phyloP scores from a whole-genome alignment of 169 alveolate species.

The Cryptosporidium sp. region DNA sequence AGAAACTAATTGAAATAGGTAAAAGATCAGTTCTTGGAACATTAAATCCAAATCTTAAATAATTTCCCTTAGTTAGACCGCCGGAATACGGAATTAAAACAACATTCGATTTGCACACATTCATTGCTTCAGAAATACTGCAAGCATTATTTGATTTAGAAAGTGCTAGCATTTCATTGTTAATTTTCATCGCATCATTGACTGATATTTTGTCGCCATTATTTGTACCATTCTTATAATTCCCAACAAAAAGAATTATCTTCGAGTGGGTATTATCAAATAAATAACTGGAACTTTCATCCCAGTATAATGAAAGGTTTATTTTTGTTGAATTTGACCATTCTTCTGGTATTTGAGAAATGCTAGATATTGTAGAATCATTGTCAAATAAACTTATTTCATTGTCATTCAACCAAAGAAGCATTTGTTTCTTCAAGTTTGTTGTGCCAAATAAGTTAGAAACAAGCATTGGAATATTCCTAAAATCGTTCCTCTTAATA shows the following conservation, averaged over 20 bases:
- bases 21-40: not conserved
- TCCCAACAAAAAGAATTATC: not conserved
- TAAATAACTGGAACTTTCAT: not conserved
- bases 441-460: constrained; percentile 3
- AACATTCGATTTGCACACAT: not conserved
- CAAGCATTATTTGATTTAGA: not conserved
- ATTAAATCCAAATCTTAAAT: not conserved
- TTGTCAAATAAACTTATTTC: not conserved
- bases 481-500: not conserved
- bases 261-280: not conserved
- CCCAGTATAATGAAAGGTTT: not conserved
- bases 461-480: not conserved
- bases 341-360: not conserved
- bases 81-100: not conserved
- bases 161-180: not conserved
- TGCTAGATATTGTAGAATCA: not conserved
- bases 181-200: not conserved
- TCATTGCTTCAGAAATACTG: not conserved
- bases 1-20: not conserved
- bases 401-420: not conserved
- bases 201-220: not conserved
- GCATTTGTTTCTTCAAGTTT: not conserved
- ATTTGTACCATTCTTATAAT: not conserved
- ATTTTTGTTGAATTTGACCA: not conserved
- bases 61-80: not conserved